Percentiles rank a stretch among this genome's conserved stretches.
These are phyloP conservation scores for Leptodermis oblonga DNA, from an alignment of 257 asterid genomes.

Conservation along the genomic window DNA sequence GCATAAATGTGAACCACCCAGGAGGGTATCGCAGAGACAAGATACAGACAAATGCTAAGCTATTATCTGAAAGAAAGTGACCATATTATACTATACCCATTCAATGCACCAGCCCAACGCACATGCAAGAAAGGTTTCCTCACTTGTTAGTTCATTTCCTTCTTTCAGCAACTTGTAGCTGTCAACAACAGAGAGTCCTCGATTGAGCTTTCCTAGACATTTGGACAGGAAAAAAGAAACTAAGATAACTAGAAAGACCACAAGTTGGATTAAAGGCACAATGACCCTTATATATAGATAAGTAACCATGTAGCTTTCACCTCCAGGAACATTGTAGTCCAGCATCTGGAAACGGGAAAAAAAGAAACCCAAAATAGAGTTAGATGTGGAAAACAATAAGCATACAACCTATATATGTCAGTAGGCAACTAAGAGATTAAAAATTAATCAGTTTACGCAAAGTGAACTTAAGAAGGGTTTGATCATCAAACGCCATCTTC, in stretches of 20 bases:
- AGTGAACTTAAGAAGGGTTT: no score
- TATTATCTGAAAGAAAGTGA: neutral
- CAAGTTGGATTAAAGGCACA: neutral
- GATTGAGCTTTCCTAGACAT: slow-evolving; percentile 78
- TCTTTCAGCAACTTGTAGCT: slow-evolving; percentile 79
- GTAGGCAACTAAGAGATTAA: neutral
- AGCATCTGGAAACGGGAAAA: slow-evolving; percentile 54
- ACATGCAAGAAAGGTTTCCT: slow-evolving; percentile 77
- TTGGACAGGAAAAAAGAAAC: neutral
- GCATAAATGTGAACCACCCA: neutral
- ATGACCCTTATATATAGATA: neutral
- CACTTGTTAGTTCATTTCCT: slow-evolving; percentile 60
- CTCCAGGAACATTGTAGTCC: slow-evolving; percentile 98
- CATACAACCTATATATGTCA: neutral
- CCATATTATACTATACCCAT: slow-evolving; percentile 51
- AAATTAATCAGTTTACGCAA: no score
- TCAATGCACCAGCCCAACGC: slow-evolving; percentile 99
- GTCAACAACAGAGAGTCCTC: slow-evolving; percentile 94
- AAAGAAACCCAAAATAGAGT: slow-evolving; percentile 10
- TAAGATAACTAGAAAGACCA: neutral
- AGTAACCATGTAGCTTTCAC: slow-evolving; percentile 29
- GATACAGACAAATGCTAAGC: neutral
- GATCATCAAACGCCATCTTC: no score
- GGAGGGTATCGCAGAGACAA: neutral
- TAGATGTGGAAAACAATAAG: slow-evolving; percentile 6